Conservation (phyloP, 2,329 filamentous ascomycete species). For the Penicillium palitans region DNA sequence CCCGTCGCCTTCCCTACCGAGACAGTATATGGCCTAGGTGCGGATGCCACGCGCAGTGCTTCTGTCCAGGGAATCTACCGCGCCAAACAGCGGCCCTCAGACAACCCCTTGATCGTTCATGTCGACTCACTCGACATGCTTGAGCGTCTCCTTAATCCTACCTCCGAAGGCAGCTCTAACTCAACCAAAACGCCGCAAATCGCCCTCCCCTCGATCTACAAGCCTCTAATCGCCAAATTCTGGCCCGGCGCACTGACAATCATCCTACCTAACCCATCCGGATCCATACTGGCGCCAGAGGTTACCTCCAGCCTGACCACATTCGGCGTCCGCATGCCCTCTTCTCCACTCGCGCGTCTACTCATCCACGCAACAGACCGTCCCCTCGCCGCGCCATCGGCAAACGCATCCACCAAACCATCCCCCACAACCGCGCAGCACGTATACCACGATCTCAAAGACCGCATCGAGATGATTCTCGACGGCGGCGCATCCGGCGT, state of each 20-base stretch:
- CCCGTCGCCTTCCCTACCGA: conserved; percentile 97
- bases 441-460: conserved; percentile 79
- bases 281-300: conserved; percentile 76
- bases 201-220: conserved; percentile 71
- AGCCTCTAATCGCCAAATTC: conserved; percentile 73
- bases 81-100: conserved; percentile 84
- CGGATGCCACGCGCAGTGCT: conserved; percentile 81
- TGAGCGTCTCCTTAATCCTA: conserved; percentile 57
- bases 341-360: conserved; percentile 77
- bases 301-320: conserved; percentile 83
- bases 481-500: conserved; percentile 85
- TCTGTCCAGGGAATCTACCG: conserved; percentile 90
- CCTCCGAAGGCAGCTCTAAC: conserved; percentile 24
- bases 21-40: conserved; percentile 95
- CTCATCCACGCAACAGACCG: conserved; percentile 77
- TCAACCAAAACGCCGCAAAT: conserved; percentile 33
- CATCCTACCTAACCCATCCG: conserved; percentile 72
- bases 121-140: conserved; percentile 79
- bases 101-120: conserved; percentile 95
- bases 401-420: conserved; percentile 90
- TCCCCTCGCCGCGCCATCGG: conserved; percentile 87
- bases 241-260: conserved; percentile 96
- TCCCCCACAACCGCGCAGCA: conserved; percentile 89
- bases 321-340: conserved; percentile 89
- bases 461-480: conserved; percentile 80